phyloP scores from a whole-genome alignment of 2,329 filamentous ascomycete genomes.

The Xylariaceae sp. region DNA sequence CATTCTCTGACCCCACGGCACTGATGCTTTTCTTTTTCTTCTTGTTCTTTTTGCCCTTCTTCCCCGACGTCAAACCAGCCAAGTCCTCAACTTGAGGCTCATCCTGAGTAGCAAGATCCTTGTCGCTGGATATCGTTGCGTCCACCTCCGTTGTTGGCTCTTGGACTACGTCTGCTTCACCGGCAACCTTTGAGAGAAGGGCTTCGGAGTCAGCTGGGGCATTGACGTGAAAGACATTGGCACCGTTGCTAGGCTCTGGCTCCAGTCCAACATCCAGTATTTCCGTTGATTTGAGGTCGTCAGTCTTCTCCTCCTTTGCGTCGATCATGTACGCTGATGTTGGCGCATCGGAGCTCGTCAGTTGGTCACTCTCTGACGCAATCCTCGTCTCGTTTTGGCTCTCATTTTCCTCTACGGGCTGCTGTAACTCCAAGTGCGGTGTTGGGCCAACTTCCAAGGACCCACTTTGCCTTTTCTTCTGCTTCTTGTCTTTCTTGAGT shows the following conservation, averaged over 20 bases:
- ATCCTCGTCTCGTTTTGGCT: background rate
- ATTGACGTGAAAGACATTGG: no score
- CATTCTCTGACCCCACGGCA: constrained; percentile 9
- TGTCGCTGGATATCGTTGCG: background rate
- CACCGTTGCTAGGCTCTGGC: no score
- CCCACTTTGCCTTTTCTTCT: constrained; percentile 5
- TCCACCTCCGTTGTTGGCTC: constrained; percentile 2
- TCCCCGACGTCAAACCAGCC: constrained; percentile 2
- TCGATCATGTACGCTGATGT: no score
- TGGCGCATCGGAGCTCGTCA: no score
- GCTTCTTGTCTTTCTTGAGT: constrained; percentile 30
- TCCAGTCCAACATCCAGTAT: no score
- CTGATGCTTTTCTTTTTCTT: constrained; percentile 16
- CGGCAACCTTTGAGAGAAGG: background rate
- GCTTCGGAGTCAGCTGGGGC: constrained; percentile 6
- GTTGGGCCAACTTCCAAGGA: constrained; percentile 5
- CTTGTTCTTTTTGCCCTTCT: constrained; percentile 11
- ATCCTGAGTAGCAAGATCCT: background rate
- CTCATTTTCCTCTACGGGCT: background rate
- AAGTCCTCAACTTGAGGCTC: constrained; percentile 13
- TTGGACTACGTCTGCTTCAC: background rate
- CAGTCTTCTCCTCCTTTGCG: no score
- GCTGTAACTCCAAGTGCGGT: background rate
- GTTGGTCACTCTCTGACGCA: background rate
- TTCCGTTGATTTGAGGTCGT: no score